Base-by-base conservation (phyloP, 805 yeast genomes). In the Kazachstania viticola region DNA sequence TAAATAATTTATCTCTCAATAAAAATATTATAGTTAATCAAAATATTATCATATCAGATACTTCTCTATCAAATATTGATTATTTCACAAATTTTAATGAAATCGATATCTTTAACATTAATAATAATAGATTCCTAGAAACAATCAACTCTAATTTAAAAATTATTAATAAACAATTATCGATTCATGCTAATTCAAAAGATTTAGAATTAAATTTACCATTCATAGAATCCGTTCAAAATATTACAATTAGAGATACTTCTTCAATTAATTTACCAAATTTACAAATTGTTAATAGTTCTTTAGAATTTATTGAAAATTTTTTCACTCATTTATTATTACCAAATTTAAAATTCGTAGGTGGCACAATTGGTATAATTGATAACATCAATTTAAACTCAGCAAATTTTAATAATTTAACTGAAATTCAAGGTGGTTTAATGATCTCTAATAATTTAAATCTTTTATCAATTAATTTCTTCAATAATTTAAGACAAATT, bases 341-440 rank as follows among this genome's bases (percentile, higher is more conserved):
- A 14, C 78, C 85, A 15, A 69, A 69, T 35, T 62, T 81, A 39
- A 62, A 62, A 34, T 48, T 57, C 9, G 62, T 79, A 25, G 88
- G 87, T 4, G 83, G 81, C 3, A 79, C 91, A 0, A 61, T 81
- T 26, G 71, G 80, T 40, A 56, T 81, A 17, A 67, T 72, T 32
- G 71, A 74, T 37, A 81, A 81, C 49, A 44, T 49, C 13, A 54
- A 62, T n/a, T 56, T 79, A 33, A 51, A 47, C 5, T 53, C 58
- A 6, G 59, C 71, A 13, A 74, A 73, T 17, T 68, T 79, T 36
- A 65, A 72, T 6, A 44, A 56, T 4, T 60, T 79, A 4, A 58
- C 63, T 4, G 80, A 76, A 25, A 67, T 81, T 42, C 79, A 79
- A 23, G 94, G 94, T 14, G 93, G 93, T 0, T 61, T 81, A 40